A percentile compares a stretch with the other conserved stretches of the same genome.
Conservation (phyloP, 306 rosid species). For the Hippophae tibetana region DNA sequence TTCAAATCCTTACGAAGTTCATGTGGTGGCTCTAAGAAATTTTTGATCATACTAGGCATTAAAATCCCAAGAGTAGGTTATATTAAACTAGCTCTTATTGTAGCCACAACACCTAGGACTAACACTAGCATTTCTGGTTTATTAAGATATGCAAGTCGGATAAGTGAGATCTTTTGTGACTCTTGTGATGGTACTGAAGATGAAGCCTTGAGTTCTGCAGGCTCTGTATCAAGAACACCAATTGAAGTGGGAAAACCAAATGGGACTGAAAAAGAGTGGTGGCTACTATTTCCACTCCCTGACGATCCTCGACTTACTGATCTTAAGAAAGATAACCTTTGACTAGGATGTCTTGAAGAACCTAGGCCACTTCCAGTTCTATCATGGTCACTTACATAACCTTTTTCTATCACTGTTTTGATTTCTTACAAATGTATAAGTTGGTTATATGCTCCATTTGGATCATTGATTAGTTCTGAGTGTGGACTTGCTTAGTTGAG, state of each 20-base stretch:
- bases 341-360: constrained; percentile 19
- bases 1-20: constrained; percentile 45
- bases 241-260: constrained; percentile 22
- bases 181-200: constrained; percentile 15
- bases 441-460: no score
- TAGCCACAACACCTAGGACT: constrained; percentile 46
- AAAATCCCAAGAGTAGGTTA: constrained; percentile 43
- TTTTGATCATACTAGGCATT: constrained; percentile 32
- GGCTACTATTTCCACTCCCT: constrained; percentile 35
- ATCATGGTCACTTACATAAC: constrained; percentile 21
- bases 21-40: constrained; percentile 51
- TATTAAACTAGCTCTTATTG: constrained; percentile 37
- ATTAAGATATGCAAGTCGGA: constrained; percentile 56
- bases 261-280: constrained; percentile 2
- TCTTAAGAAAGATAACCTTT: constrained; percentile 9
- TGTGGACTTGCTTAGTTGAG: constrained; percentile 46
- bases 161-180: constrained; percentile 34
- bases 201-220: constrained; percentile 4
- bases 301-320: constrained; percentile 52
- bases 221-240: background rate
- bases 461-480: constrained; percentile 28
- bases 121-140: constrained; percentile 64
- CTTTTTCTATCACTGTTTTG: constrained; percentile 23
- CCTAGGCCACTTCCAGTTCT: constrained; percentile 22
- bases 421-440: constrained; percentile 32